Conservation (phyloP, 345 rosid species). For the Citrus unshiu region DNA sequence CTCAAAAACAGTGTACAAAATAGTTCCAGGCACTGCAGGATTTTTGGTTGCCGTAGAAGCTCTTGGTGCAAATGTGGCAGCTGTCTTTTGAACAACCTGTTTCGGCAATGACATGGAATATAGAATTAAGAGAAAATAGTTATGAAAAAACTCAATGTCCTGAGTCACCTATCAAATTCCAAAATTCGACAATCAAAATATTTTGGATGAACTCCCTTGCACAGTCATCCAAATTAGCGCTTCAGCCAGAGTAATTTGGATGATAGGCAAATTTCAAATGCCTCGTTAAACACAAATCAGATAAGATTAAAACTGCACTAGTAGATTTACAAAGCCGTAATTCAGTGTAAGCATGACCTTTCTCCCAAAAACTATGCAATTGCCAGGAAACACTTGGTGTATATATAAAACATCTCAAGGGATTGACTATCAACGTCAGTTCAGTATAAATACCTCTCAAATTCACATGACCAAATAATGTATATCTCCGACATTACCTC, state of each 20-base stretch:
- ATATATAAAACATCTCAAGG: neutral
- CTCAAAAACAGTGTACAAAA: constrained; percentile 84
- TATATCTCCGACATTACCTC: neutral
- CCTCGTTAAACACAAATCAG: neutral
- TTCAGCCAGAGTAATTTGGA: neutral
- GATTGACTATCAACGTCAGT: neutral
- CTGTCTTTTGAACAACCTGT: constrained; percentile 91
- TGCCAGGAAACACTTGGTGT: neutral
- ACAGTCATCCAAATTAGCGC: neutral
- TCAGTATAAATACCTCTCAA: neutral
- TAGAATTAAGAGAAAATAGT: neutral
- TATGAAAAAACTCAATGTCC: neutral
- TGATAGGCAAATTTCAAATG: neutral
- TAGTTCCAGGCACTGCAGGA: constrained; percentile 86
- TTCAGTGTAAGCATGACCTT: neutral
- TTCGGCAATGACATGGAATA: neutral
- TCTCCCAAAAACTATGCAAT: neutral
- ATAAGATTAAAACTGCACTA: neutral
- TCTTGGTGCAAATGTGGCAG: constrained; percentile 93
- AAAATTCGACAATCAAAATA: neutral
- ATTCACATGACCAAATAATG: neutral
- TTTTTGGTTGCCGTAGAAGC: constrained; percentile 86
- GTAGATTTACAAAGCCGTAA: neutral
- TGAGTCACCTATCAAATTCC: neutral
- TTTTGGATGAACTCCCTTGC: neutral